A percentile compares a stretch with the other conserved stretches of the same genome.
Evolutionary conservation across 306 rosid species (phyloP).

Genomic region (Fagus crenata): DNA sequence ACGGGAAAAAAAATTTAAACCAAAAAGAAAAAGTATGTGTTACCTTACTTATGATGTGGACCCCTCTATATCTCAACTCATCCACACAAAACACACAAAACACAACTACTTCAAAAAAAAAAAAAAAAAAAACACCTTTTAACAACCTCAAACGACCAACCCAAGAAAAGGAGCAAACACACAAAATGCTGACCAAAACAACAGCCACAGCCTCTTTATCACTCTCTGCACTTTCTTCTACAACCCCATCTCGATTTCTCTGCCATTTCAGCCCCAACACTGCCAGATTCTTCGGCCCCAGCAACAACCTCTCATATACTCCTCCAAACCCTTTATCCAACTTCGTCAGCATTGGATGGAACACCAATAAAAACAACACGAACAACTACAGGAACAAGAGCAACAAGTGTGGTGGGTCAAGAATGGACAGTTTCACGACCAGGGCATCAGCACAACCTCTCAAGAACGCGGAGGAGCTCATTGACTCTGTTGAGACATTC

Average conservation of each 20-base stretch:
- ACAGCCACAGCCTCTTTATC: conserved; percentile 36
- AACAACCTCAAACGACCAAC: conserved; percentile 40
- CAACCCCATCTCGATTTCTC: conserved; percentile 36
- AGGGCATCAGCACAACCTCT: conserved; percentile 80
- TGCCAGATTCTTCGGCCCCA: conserved; percentile 24
- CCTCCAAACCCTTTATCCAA: conserved; percentile 30
- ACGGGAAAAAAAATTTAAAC: too few relatives aligned
- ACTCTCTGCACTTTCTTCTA: conserved; percentile 34
- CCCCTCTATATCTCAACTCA: neutral
- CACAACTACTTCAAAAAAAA: neutral
- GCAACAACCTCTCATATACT: neutral
- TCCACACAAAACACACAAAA: conserved; percentile 27
- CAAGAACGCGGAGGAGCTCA: conserved; percentile 71
- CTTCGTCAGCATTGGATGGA: conserved; percentile 35
- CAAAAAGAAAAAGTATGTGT: too few relatives aligned
- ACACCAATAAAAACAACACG: conserved; percentile 1
- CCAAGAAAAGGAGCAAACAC: conserved; percentile 1
- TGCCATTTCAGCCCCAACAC: conserved; percentile 23
- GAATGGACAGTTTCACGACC: conserved; percentile 55
- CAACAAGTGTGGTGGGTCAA: conserved; percentile 29
- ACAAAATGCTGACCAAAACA: conserved; percentile 62
- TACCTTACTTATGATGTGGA: too few relatives aligned
- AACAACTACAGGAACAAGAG: neutral
- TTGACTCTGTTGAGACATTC: conserved; percentile 89
- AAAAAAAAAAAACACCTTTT: neutral